Conservation (phyloP, 805 yeast species). For the Alloascoidea africana region DNA sequence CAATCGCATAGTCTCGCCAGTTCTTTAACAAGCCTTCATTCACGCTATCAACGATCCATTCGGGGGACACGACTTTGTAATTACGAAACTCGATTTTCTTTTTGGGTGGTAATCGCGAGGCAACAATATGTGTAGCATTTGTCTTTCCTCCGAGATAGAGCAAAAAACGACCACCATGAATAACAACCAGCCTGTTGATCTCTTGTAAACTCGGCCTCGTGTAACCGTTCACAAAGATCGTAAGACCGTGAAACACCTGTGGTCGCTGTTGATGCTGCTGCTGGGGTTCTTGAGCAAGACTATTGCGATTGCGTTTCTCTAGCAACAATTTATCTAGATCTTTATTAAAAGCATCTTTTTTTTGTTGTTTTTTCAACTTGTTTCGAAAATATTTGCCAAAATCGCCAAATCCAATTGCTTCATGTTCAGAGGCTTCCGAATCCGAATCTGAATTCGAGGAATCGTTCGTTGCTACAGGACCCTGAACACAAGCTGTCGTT, state of each 20-base stretch:
- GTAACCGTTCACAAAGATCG: slow-evolving; percentile 76
- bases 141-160: slow-evolving; percentile 58
- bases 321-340: slow-evolving; percentile 12
- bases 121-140: slow-evolving; percentile 72
- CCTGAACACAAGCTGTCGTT: too few relatives aligned
- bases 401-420: slow-evolving; percentile 43
- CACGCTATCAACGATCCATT: slow-evolving; percentile 66
- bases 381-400: slow-evolving; percentile 47
- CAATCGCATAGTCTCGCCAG: slow-evolving; percentile 56
- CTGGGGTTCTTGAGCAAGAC: slow-evolving; percentile 7
- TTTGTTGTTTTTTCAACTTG: slow-evolving; percentile 49
- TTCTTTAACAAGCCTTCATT: slow-evolving; percentile 29
- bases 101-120: slow-evolving; percentile 63
- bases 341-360: slow-evolving; percentile 24
- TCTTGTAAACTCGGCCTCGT: slow-evolving; percentile 68
- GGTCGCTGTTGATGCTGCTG: slow-evolving; percentile 12
- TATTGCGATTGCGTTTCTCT: slow-evolving; percentile 13
- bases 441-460: too few relatives aligned
- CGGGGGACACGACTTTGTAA: slow-evolving; percentile 65
- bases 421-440: too few relatives aligned
- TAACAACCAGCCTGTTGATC: slow-evolving; percentile 52
- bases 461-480: too few relatives aligned
- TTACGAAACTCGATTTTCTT: slow-evolving; percentile 51
- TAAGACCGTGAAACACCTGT: slow-evolving; percentile 44
- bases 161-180: slow-evolving; percentile 69